Percentiles rank a stretch among this genome's conserved stretches.
Evolutionary conservation across 192 early-diverging fungal species (phyloP).

Genomic region (Backusella westeae): DNA sequence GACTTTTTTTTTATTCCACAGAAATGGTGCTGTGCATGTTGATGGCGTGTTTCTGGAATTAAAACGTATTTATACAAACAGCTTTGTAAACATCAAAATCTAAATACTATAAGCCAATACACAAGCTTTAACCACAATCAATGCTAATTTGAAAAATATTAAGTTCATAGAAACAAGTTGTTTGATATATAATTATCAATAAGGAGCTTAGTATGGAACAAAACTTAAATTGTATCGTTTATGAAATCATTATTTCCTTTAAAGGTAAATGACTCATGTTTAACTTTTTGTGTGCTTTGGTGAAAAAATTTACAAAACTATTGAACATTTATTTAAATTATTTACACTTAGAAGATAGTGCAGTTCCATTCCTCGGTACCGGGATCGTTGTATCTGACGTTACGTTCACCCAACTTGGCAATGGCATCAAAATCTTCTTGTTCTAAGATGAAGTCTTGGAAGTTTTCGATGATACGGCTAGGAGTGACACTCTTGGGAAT

Average conservation of each 20-base stretch:
- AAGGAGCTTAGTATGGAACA: neutral
- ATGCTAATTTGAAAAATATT: neutral
- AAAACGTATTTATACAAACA: neutral
- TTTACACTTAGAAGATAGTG: conserved; percentile 23
- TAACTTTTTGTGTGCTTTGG: neutral
- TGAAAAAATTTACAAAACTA: conserved; percentile 2
- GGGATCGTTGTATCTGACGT: conserved; percentile 48
- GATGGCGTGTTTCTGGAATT: neutral
- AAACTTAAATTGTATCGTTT: neutral
- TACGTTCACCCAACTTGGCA: conserved; percentile 31
- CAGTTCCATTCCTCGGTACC: conserved; percentile 28
- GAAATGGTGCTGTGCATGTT: neutral
- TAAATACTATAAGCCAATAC: neutral
- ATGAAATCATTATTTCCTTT: neutral
- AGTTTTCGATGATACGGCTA: conserved; percentile 60
- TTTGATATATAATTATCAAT: neutral
- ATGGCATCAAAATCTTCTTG: conserved; percentile 42
- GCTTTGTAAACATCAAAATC: neutral
- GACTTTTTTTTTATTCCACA: neutral
- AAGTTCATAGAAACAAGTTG: neutral
- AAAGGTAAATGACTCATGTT: neutral
- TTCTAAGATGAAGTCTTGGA: conserved; percentile 48
- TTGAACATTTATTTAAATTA: conserved; percentile 1
- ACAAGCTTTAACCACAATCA: neutral
- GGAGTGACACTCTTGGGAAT: conserved; percentile 80